Base-by-base conservation (phyloP, 306 rosid genomes). In the Astragalus membranaceus region DNA sequence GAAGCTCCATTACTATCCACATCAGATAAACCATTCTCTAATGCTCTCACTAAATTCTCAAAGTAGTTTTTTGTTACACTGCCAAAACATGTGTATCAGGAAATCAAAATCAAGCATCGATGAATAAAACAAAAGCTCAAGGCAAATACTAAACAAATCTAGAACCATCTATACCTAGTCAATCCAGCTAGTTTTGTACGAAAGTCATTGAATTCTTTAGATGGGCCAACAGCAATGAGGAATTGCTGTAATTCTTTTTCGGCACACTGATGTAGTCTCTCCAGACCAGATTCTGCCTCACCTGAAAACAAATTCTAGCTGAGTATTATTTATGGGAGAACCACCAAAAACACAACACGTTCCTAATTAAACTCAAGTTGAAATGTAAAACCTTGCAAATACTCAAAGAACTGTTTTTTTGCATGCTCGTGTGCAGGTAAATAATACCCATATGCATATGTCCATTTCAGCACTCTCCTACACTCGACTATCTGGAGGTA, bases 381-480 rank as follows among this genome's bases (percentile, higher is more conserved):
- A 49, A 15, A 39, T n/a, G 54, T 5, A 20, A 76, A 58, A 89
- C 96, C 90, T 85, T 89, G 90, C 68, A 85, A 75, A 78, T 89
- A 89, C 80, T 89, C 96, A 51, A 89, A 85, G 75, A 89, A 80
- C 77, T 80, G 86, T 61, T 83, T 89, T 76, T 83, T 89, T 1
- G 85, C 92, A 39, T 78, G 81, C 65, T 89, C 92, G 49, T 68
- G 80, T 78, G 89, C 98, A 0, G 88, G 96, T 78, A 92, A 79
- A 81, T 89, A 92, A 82, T 73, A 92, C 30, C 98, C 98, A 73
- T 92, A 92, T 9, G 98, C 95, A 80, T 92, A 92, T 0, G 98
- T 92, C 98, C 98, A 92, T 70, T 92, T 92, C 74, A 92, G 89
- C 53, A 89, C 98, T 76, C 96, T 82, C 75, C 98, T 88, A 70